Evolutionary conservation across 2,329 filamentous ascomycete genomes (phyloP).

Genomic region (Apiospora arundinis): DNA sequence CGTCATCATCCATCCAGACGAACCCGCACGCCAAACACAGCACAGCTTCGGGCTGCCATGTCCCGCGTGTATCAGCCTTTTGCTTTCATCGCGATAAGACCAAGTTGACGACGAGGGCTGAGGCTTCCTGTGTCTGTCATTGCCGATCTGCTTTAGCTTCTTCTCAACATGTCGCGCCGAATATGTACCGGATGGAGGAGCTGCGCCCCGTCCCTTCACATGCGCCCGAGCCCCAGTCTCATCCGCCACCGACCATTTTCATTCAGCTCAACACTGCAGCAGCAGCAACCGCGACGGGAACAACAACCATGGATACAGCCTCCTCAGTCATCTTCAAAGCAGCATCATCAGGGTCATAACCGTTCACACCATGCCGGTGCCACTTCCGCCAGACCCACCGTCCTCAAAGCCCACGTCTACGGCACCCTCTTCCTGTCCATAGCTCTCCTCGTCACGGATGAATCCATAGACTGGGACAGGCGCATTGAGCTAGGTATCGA

Average conservation of each 20-base stretch:
- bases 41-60: not conserved
- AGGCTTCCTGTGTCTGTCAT: not conserved
- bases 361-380: not conserved
- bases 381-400: not conserved
- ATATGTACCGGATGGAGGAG: conserved; percentile 8
- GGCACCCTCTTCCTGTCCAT: conserved; percentile 30
- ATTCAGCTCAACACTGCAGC: not conserved
- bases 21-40: not conserved
- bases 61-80: not conserved
- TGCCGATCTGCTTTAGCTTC: not conserved
- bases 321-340: too few species aligned
- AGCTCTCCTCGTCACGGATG: conserved; percentile 28
- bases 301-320: not conserved
- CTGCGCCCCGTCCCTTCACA: not conserved
- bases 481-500: conserved; percentile 21
- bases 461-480: conserved; percentile 24
- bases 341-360: not conserved
- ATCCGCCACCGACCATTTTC: not conserved
- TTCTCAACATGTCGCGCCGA: not conserved
- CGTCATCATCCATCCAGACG: not conserved
- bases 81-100: not conserved
- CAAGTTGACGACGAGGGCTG: not conserved
- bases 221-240: not conserved
- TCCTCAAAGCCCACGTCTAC: conserved; percentile 27
- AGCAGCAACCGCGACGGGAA: conserved; percentile 8